Evolutionary conservation across 2,329 filamentous ascomycete genomes (phyloP), one percentile per base, ranked within the genome.

Genomic region (Pyricularia sp.): DNA sequence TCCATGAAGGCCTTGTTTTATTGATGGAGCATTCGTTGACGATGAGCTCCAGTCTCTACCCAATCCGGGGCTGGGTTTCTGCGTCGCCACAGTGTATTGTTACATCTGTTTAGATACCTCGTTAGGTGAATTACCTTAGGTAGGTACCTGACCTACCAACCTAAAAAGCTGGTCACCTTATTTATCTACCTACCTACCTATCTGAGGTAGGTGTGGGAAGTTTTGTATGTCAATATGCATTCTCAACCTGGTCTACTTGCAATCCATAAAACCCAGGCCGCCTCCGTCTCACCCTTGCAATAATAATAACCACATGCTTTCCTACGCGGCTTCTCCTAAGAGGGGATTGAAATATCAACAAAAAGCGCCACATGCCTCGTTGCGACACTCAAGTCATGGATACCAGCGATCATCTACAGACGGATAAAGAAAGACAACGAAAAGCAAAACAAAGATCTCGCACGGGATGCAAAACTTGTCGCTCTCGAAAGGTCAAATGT

Each of bases 401-500:
- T 12, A 7, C 24, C 24, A 59, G 26, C 24, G 55, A 59, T 19
- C 7, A 59, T 19, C 19, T 19, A 12, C 26, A 59, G 10, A 22
- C 55, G 10, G 55, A 59, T 24, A 28, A 49, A n/a, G 40, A 28
- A 10, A 59, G 16, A 28, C 28, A 26, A 12, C 26, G 55, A 5
- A 59, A 59, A 30, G 24, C 55, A 1, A 59, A 59, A 10, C 55
- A 59, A 59, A 9, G 55, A 30, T 59, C 55, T 59, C 55, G 55
- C 26, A 59, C 55, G 5, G 61, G 61, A 13, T 62, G 61, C 40
- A 28, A n/a, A 22, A 44, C 35, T 2, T 62, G 61, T n/a, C 61
- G 61, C 24, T 59, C 24, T 53, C 24, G 61, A 28, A 60, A 67
- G 59, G 65, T 67, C 31, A 66, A 66, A 62, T 67, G 65, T 59